Conservation (phyloP, 306 rosid genomes). For the Castanospermum australe region DNA sequence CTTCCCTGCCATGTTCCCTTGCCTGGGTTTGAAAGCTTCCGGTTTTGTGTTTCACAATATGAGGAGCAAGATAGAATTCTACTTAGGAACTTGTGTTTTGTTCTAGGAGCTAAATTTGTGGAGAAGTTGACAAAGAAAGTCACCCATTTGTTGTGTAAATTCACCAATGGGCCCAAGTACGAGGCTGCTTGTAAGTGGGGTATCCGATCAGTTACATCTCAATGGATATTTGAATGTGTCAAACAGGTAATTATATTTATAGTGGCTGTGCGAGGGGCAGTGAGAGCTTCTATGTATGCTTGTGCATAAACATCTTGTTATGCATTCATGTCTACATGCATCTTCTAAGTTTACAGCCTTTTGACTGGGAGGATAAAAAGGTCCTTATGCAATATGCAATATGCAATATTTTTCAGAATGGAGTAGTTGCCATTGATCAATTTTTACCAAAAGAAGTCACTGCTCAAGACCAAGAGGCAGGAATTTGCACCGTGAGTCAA, state of each 20-base stretch:
- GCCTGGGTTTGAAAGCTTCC: constrained; percentile 74
- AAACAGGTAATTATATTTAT: constrained; percentile 70
- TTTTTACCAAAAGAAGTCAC: constrained; percentile 82
- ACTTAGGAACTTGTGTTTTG: constrained; percentile 80
- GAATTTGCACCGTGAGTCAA: constrained; percentile 72
- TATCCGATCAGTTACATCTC: constrained; percentile 57
- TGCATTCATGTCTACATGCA: constrained; percentile 15
- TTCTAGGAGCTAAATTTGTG: constrained; percentile 82
- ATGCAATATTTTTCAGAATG: constrained; percentile 51
- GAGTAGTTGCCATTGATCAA: constrained; percentile 58
- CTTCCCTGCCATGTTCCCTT: constrained; percentile 84
- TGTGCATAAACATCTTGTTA: constrained; percentile 3
- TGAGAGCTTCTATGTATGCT: constrained; percentile 15
- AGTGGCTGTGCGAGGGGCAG: neutral
- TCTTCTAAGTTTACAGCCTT: constrained; percentile 17
- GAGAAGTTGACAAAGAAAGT: constrained; percentile 74
- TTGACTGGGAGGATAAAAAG: neutral
- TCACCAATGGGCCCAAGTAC: constrained; percentile 79
- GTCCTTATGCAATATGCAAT: neutral
- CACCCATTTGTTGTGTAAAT: constrained; percentile 90
- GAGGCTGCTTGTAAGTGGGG: constrained; percentile 88
- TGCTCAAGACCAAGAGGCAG: constrained; percentile 78
- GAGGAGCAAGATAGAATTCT: constrained; percentile 77
- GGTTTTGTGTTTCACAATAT: constrained; percentile 94
- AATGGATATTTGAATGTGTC: constrained; percentile 92